These are phyloP conservation scores for Quercus lobata DNA, from an alignment of 331 rosid genomes.

Conservation along the genomic window DNA sequence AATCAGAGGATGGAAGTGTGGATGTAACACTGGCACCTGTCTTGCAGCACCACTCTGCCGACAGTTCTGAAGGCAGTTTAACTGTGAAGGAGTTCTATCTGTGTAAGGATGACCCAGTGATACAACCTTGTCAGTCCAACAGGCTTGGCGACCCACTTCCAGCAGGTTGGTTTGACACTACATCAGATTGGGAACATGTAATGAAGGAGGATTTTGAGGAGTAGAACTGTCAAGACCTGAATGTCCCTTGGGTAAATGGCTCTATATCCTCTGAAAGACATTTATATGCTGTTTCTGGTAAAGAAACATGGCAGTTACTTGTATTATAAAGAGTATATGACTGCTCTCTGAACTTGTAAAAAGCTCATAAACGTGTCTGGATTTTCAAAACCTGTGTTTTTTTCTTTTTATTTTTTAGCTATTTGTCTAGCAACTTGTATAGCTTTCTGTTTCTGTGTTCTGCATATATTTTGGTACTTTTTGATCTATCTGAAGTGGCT, in stretches of 20 bases:
- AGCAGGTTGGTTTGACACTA: conserved; percentile 36
- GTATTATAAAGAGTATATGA: neutral
- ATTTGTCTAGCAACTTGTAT: neutral
- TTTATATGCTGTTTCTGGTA: neutral
- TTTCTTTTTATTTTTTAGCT: too few species aligned
- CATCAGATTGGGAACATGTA: conserved; percentile 88
- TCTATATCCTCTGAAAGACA: neutral
- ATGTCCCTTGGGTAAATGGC: neutral
- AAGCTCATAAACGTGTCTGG: neutral
- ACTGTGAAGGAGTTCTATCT: conserved; percentile 25
- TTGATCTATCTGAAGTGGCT: too few species aligned
- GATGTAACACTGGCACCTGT: conserved; percentile 24
- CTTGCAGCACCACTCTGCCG: conserved; percentile 20
- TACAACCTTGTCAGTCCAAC: conserved; percentile 22
- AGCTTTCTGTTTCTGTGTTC: neutral
- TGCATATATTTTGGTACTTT: too few species aligned
- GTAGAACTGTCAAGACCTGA: conserved; percentile 21
- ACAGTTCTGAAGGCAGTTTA: conserved; percentile 18
- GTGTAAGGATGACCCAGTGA: conserved; percentile 24
- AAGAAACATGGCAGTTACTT: neutral
- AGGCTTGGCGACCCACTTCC: conserved; percentile 23
- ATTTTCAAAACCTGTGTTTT: neutral
- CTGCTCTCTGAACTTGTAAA: conserved; percentile 5
- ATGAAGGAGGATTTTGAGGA: conserved; percentile 48
- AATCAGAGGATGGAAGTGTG: conserved; percentile 23